These are phyloP conservation scores for Phytophthora chlamydospora DNA, from an alignment of 352 stramenopile genomes.

Conservation along the genomic window DNA sequence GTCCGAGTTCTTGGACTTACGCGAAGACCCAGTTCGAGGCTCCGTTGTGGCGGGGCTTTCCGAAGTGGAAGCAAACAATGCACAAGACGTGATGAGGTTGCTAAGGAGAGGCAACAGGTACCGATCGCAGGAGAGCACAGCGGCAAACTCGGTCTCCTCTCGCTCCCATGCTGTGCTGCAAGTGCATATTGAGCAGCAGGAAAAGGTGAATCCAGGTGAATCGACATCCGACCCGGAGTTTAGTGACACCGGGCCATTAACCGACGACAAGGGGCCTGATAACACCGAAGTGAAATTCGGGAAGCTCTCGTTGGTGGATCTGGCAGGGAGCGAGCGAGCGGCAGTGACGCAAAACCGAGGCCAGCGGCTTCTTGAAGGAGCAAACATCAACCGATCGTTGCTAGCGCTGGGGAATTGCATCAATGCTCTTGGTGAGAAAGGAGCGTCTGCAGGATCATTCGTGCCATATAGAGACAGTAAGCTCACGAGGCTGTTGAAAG, in stretches of 20 bases:
- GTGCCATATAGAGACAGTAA: conserved; percentile 92
- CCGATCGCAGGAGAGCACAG: conserved; percentile 88
- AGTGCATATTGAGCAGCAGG: conserved; percentile 79
- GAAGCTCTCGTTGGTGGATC: conserved; percentile 91
- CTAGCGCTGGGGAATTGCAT: conserved; percentile 93
- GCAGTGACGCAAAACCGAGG: conserved; percentile 91
- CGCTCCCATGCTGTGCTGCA: conserved; percentile 91
- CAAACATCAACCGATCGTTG: conserved; percentile 94
- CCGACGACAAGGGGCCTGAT: conserved; percentile 7
- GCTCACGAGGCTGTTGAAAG: conserved; percentile 89
- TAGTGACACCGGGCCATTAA: conserved; percentile 10
- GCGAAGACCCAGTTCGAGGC: conserved; percentile 88
- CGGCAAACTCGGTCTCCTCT: conserved; percentile 89
- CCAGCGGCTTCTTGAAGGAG: conserved; percentile 85
- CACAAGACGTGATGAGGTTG: conserved; percentile 87
- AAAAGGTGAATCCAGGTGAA: conserved; percentile 34
- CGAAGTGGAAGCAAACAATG: conserved; percentile 81
- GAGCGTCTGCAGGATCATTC: conserved; percentile 49
- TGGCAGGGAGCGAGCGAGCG: conserved; percentile 91
- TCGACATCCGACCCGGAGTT: conserved; percentile 16
- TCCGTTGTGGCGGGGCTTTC: conserved; percentile 87
- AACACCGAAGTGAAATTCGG: conserved; percentile 74
- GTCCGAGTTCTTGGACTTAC: conserved; percentile 69
- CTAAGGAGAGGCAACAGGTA: conserved; percentile 87
- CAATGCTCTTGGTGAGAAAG: conserved; percentile 91